Percentiles rank a stretch among this genome's conserved stretches.
Evolutionary conservation across 2,329 filamentous ascomycete species (phyloP).

Genomic region (Capronia epimyces): DNA sequence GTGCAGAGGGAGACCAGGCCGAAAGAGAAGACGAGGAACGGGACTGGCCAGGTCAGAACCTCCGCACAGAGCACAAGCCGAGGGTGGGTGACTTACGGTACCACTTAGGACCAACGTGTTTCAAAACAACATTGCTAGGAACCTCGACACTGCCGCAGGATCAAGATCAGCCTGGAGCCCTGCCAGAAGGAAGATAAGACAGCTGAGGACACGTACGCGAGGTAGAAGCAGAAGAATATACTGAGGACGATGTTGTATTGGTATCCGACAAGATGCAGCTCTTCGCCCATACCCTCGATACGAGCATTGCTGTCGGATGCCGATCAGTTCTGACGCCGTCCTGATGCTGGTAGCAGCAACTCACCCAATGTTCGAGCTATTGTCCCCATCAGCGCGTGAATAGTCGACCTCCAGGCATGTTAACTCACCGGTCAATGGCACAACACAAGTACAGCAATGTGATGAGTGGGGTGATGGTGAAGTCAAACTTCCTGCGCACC

Average conservation of each 20-base stretch:
- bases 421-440: slow-evolving; percentile 1
- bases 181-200: slow-evolving; percentile 37
- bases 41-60: neutral
- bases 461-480: neutral
- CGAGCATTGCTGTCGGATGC: slow-evolving; percentile 29
- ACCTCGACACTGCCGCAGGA: slow-evolving; percentile 43
- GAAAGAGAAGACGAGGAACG: slow-evolving; percentile 25
- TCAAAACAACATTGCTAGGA: slow-evolving; percentile 45
- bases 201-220: slow-evolving; percentile 45
- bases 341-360: neutral
- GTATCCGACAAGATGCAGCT: slow-evolving; percentile 32
- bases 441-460: slow-evolving; percentile 5
- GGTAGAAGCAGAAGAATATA: slow-evolving; percentile 52
- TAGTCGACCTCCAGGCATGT: neutral
- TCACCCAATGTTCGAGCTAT: neutral
- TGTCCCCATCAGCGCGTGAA: neutral
- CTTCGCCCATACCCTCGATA: slow-evolving; percentile 29
- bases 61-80: neutral
- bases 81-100: slow-evolving; percentile 37
- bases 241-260: slow-evolving; percentile 49
- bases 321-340: no score
- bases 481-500: slow-evolving; percentile 8
- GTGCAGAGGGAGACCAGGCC: slow-evolving; percentile 40
- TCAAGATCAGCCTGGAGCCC: slow-evolving; percentile 31
- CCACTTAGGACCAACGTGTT: slow-evolving; percentile 65